These are phyloP conservation scores for Paradendryphiella salina DNA, from an alignment of 2,329 filamentous ascomycete genomes.

Conservation along the genomic window DNA sequence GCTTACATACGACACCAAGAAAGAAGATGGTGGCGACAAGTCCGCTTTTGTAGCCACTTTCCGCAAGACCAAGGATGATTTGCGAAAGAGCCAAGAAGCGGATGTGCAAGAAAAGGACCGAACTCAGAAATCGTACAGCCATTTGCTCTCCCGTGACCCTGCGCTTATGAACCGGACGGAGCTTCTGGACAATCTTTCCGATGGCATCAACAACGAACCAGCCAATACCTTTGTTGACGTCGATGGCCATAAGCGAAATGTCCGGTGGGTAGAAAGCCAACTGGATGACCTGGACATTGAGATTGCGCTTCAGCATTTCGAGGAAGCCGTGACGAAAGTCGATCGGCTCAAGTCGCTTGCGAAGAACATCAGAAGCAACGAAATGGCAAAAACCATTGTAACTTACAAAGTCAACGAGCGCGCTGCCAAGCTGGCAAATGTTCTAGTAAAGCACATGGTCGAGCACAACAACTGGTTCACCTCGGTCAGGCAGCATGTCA, in stretches of 20 bases:
- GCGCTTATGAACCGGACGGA: slow-evolving; percentile 78
- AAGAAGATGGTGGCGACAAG: slow-evolving; percentile 78
- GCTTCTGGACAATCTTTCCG: slow-evolving; percentile 73
- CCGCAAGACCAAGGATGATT: slow-evolving; percentile 87
- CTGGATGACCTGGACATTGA: slow-evolving; percentile 96
- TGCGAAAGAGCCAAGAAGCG: slow-evolving; percentile 80
- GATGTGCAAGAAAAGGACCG: slow-evolving; percentile 88
- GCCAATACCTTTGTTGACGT: slow-evolving; percentile 84
- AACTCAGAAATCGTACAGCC: slow-evolving; percentile 81
- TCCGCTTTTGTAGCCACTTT: slow-evolving; percentile 81
- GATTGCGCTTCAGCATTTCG: slow-evolving; percentile 87
- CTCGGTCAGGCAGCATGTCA: slow-evolving; percentile 78
- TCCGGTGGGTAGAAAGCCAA: slow-evolving; percentile 93
- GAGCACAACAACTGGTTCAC: slow-evolving; percentile 75
- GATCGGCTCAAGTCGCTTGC: slow-evolving; percentile 83
- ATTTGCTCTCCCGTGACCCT: slow-evolving; percentile 78
- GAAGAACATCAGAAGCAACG: slow-evolving; percentile 79
- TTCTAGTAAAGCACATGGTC: slow-evolving; percentile 76
- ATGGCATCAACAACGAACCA: slow-evolving; percentile 68
- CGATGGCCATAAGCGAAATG: slow-evolving; percentile 92
- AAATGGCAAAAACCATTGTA: slow-evolving; percentile 88
- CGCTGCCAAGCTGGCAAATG: slow-evolving; percentile 72
- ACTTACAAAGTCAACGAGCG: slow-evolving; percentile 87
- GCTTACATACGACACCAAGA: slow-evolving; percentile 91
- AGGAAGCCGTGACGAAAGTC: slow-evolving; percentile 78